Conservation (phyloP, 139 green algal genomes). For the Volvox africanus region DNA sequence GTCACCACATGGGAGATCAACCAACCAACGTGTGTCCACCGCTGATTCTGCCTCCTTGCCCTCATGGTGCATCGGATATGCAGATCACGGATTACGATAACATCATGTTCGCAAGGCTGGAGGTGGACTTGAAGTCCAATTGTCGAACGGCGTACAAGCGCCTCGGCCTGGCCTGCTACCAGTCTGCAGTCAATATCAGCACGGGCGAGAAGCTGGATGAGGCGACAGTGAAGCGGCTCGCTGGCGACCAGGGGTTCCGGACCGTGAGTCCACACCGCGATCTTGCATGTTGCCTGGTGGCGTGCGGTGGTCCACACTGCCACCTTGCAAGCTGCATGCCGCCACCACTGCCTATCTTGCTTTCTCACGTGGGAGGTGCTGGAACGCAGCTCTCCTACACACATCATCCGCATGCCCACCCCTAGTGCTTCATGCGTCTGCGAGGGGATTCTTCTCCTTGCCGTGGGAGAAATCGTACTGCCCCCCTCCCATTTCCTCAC, state of each 20-base stretch:
- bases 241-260: neutral
- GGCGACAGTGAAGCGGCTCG: neutral
- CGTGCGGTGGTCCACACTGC: no score
- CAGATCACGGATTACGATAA: slow-evolving; percentile 39
- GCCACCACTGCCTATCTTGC: no score
- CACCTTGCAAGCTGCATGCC: no score
- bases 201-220: neutral
- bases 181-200: neutral
- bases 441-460: neutral
- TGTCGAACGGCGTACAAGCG: neutral
- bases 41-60: neutral
- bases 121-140: slow-evolving; percentile 5
- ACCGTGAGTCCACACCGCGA: neutral
- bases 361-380: no score
- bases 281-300: no score
- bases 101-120: slow-evolving; percentile 1
- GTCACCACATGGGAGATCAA: neutral
- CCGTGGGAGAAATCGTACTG: neutral
- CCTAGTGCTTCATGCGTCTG: no score
- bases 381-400: no score
- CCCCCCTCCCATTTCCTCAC: neutral
- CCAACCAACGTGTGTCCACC: neutral
- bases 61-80: no score
- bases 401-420: no score
- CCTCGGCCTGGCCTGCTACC: neutral